These are phyloP conservation scores for Poa annua DNA, from an alignment of 176 grass and related monocot species.

Conservation along the genomic window DNA sequence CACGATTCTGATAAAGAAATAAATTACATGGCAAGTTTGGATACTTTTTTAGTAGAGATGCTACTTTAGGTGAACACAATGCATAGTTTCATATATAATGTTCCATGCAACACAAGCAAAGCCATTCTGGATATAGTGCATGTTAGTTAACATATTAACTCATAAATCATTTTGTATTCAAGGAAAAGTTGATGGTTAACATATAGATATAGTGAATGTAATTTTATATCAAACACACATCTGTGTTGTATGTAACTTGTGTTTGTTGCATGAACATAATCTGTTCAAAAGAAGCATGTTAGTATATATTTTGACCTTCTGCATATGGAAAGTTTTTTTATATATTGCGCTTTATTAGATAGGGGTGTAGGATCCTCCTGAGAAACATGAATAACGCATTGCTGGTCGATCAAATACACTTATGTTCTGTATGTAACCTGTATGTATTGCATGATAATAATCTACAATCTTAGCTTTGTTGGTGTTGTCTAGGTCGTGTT, in stretches of 20 bases:
- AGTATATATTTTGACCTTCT: background rate
- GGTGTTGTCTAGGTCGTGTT: too few relatives aligned
- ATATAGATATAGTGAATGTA: background rate
- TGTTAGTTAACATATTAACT: conserved; percentile 1
- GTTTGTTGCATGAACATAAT: conserved; percentile 19
- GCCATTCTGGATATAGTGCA: conserved; percentile 7
- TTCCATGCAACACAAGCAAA: background rate
- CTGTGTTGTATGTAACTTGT: background rate
- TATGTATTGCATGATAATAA: conserved; percentile 20
- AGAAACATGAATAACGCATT: conserved; percentile 31
- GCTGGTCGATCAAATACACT: conserved; percentile 4
- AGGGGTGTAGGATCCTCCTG: background rate
- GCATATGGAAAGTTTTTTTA: too few relatives aligned
- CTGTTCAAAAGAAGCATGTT: conserved; percentile 12
- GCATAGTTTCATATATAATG: background rate
- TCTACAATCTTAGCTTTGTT: conserved; percentile 21
- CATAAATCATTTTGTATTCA: conserved; percentile 15
- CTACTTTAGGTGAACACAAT: conserved; percentile 29
- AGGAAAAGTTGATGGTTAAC: too few relatives aligned
- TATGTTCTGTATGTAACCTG: background rate
- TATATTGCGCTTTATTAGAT: too few relatives aligned
- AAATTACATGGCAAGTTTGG: conserved; percentile 38
- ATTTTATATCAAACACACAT: background rate
- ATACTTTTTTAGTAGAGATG: conserved; percentile 20
- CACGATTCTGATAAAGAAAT: conserved; percentile 75